Evolutionary conservation across 805 yeast genomes (phyloP).

Genomic region (Candida methanosorbosa): DNA sequence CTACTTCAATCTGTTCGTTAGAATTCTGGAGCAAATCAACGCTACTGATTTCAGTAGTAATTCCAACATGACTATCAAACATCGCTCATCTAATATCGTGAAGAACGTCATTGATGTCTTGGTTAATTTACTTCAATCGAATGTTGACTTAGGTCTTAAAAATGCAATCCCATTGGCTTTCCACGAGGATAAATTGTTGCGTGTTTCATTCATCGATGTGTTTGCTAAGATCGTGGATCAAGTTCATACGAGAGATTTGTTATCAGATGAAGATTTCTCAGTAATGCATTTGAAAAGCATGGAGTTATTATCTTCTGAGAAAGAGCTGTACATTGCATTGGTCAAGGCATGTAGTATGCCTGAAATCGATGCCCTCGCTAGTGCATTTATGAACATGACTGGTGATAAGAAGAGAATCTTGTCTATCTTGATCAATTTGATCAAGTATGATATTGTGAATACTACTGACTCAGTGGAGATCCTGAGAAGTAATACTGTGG

Average conservation of each 20-base stretch:
- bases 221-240: conserved; percentile 55
- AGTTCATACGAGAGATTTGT: conserved; percentile 6
- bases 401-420: conserved; percentile 28
- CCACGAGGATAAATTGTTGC: conserved; percentile 53
- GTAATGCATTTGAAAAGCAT: conserved; percentile 3
- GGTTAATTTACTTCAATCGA: conserved; percentile 61
- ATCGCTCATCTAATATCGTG: conserved; percentile 47
- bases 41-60: conserved; percentile 5
- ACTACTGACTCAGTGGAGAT: conserved; percentile 63
- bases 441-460: conserved; percentile 52
- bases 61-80: conserved; percentile 24
- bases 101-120: conserved; percentile 59
- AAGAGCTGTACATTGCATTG: conserved; percentile 39
- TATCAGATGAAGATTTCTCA: conserved; percentile 4
- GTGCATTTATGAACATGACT: conserved; percentile 50
- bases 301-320: conserved; percentile 18
- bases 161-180: conserved; percentile 74
- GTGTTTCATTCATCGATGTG: conserved; percentile 69
- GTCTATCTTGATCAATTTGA: conserved; percentile 42
- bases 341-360: conserved; percentile 56
- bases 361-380: conserved; percentile 65
- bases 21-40: conserved; percentile 40
- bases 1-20: conserved; percentile 54
- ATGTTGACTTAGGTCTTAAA: conserved; percentile 69
- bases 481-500: conserved; percentile 72